Conservation (phyloP, 495 filamentous ascomycete genomes). For the Aspergillus ostianus region DNA sequence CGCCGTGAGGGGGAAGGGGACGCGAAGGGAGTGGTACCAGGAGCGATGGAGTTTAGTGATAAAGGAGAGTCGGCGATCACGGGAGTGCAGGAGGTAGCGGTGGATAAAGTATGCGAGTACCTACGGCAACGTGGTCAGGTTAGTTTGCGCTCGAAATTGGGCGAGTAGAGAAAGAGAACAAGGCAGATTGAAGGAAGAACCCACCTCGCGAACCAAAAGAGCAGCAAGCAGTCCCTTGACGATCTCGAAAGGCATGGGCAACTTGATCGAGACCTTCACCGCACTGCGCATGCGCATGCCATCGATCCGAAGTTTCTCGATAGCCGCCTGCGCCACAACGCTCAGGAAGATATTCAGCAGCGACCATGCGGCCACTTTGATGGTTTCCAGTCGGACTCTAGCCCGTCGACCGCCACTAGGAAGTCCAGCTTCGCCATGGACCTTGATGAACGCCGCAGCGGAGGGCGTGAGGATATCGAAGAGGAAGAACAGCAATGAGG, state of each 20-base stretch:
- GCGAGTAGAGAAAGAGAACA: background rate
- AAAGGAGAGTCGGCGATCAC: slow-evolving; percentile 16
- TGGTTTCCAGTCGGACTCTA: slow-evolving; percentile 28
- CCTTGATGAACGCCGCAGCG: slow-evolving; percentile 65
- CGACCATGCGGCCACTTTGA: slow-evolving; percentile 51
- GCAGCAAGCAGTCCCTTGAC: slow-evolving; percentile 50
- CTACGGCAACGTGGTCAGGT: slow-evolving; percentile 21
- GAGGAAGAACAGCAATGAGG: slow-evolving; percentile 68
- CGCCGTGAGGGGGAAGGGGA: slow-evolving; percentile 65
- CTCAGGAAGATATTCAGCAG: slow-evolving; percentile 65
- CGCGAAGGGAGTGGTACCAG: slow-evolving; percentile 63
- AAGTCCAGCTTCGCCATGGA: slow-evolving; percentile 60
- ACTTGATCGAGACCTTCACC: slow-evolving; percentile 53
- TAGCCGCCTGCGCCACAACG: slow-evolving; percentile 51
- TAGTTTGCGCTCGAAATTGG: background rate
- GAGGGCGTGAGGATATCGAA: slow-evolving; percentile 71
- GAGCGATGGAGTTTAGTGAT: slow-evolving; percentile 50
- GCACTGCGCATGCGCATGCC: slow-evolving; percentile 51
- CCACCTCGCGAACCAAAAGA: slow-evolving; percentile 55
- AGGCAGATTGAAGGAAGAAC: slow-evolving; percentile 6
- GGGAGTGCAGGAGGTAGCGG: slow-evolving; percentile 64
- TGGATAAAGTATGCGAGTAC: slow-evolving; percentile 66
- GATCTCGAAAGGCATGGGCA: slow-evolving; percentile 63
- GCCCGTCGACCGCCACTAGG: slow-evolving; percentile 55
- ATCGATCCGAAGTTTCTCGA: slow-evolving; percentile 56